These are phyloP conservation scores for Pyracantha coccinea DNA, from an alignment of 331 rosid genomes.

Conservation along the genomic window DNA sequence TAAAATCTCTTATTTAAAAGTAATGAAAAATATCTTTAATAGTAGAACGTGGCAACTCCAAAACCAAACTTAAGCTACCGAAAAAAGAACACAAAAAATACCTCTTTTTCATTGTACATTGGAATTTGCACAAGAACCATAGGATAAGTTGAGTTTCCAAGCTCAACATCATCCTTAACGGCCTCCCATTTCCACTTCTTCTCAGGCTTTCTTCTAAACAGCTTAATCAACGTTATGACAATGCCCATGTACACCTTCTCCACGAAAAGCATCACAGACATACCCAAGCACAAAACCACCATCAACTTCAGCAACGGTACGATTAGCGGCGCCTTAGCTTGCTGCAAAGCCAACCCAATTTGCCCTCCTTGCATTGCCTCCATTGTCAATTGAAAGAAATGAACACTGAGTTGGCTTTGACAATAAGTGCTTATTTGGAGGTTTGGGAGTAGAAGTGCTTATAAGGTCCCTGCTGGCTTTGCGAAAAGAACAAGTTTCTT, in stretches of 20 bases:
- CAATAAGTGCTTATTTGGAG: neutral
- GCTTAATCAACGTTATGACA: conserved; percentile 45
- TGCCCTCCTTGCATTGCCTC: conserved; percentile 25
- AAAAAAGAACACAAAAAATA: neutral
- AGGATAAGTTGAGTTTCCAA: conserved; percentile 62
- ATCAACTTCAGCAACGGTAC: conserved; percentile 49
- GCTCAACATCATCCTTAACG: conserved; percentile 64
- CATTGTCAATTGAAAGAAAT: neutral
- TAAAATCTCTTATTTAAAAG: too few relatives aligned
- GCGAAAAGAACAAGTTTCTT: conserved; percentile 58
- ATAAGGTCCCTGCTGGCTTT: conserved; percentile 10
- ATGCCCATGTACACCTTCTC: conserved; percentile 85
- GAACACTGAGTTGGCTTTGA: conserved; percentile 1
- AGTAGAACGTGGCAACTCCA: too few relatives aligned
- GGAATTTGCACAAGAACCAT: conserved; percentile 89
- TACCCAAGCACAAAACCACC: conserved; percentile 46
- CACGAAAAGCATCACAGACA: conserved; percentile 71
- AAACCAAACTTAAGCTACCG: neutral
- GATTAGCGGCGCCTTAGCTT: conserved; percentile 44
- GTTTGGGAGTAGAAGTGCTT: neutral
- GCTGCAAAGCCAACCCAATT: conserved; percentile 44
- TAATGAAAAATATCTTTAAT: too few relatives aligned
- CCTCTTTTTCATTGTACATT: conserved; percentile 92
- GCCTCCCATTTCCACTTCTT: conserved; percentile 74
- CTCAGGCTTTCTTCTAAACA: conserved; percentile 44